Conservation (phyloP, 2,329 filamentous ascomycete species). For the Hypoxylon sp. region DNA sequence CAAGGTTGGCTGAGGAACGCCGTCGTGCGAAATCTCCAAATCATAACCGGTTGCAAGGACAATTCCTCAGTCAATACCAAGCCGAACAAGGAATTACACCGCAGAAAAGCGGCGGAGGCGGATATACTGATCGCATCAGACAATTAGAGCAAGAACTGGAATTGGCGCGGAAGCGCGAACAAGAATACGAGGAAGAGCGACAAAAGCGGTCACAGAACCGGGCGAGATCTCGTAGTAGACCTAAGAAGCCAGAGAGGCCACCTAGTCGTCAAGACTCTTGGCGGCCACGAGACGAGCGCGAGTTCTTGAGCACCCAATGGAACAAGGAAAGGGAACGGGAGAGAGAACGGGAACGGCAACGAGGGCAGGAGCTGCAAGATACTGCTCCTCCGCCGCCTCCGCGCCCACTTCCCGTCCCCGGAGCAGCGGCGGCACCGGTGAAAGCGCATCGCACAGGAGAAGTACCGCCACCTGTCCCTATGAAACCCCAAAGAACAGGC, state of each 20-base stretch:
- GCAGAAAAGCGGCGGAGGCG: slow-evolving; percentile 57
- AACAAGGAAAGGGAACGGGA: slow-evolving; percentile 59
- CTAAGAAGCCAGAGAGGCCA: slow-evolving; percentile 56
- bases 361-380: slow-evolving; percentile 39
- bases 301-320: slow-evolving; percentile 72
- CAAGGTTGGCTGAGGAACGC: slow-evolving; percentile 76
- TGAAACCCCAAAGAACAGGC: slow-evolving; percentile 58
- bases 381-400: slow-evolving; percentile 51
- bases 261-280: slow-evolving; percentile 74
- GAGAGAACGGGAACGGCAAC: slow-evolving; percentile 10
- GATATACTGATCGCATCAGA: slow-evolving; percentile 77
- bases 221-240: slow-evolving; percentile 61
- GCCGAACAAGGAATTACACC: slow-evolving; percentile 71
- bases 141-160: slow-evolving; percentile 83
- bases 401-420: slow-evolving; percentile 60
- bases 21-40: slow-evolving; percentile 71
- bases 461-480: slow-evolving; percentile 39
- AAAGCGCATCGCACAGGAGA: slow-evolving; percentile 52
- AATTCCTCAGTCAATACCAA: slow-evolving; percentile 90
- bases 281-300: slow-evolving; percentile 74
- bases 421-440: slow-evolving; percentile 51
- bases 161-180: slow-evolving; percentile 72
- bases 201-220: slow-evolving; percentile 64
- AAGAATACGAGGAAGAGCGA: slow-evolving; percentile 73
- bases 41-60: slow-evolving; percentile 81